Evolutionary conservation across 257 asterid genomes (phyloP), one percentile per base, ranked within the genome.

Genomic region (Solanum corneliomulleri): DNA sequence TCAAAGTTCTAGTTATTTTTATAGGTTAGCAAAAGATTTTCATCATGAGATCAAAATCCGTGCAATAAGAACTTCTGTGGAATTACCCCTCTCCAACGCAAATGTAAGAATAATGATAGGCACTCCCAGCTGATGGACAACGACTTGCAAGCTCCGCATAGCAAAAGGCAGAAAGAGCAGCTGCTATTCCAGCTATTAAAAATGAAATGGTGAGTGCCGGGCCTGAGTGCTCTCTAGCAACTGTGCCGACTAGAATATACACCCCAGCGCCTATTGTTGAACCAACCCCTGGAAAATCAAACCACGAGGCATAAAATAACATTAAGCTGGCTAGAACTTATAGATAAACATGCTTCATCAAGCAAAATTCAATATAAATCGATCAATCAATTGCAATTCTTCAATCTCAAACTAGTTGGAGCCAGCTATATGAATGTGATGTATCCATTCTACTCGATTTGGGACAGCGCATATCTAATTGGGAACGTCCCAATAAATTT

Each of bases 111-210:
- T 96, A 96, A 89, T 96, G 99, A 91, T 96, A 96, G 81, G 99
- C 99, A 92, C 99, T 96, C 86, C 99, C 99, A 89, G 99, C 98
- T 25, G 98, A 96, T 37, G 99, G 99, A 74, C 98, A 96, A 9
- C 99, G 98, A 86, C 99, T 91, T 1, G 98, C 96, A 2, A 96
- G 94, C 92, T 96, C 99, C 4, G 99, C 98, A 88, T 96, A 96
- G 88, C 99, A 96, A 89, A 96, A 91, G 9, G 98, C 99, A 71
- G 99, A 96, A 84, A 96, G 99, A 18, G 98, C 99, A 83, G 99
- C 98, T 14, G 99, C 99, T 89, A 94, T 94, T 66, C 98, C 99
- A 76, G 98, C 99, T 88, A 96, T 94, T 89, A 96, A 90, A 86
- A 96, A 96, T 3, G 99, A 96, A 88, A 96, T 88, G 9, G 98